Conservation (phyloP, 352 stramenopile genomes). For the Pythium sp. region DNA sequence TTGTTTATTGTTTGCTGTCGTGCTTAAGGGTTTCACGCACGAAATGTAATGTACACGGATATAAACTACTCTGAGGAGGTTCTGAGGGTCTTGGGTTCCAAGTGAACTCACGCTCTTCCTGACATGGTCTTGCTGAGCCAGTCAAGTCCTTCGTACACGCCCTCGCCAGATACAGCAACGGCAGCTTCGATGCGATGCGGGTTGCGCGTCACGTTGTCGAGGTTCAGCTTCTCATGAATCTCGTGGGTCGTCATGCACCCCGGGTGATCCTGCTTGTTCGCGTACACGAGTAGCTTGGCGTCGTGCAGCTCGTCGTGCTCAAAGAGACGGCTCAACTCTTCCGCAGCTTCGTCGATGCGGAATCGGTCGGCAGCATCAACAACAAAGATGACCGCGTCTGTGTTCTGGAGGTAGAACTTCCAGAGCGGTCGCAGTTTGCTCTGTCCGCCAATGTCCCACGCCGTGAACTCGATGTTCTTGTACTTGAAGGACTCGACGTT, state of each 20-base stretch:
- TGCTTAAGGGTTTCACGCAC: no score
- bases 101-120: background rate
- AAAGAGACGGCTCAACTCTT: slow-evolving; percentile 43
- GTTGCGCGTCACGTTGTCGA: slow-evolving; percentile 34
- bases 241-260: slow-evolving; percentile 27
- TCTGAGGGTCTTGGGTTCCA: background rate
- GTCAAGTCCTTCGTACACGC: slow-evolving; percentile 40
- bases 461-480: slow-evolving; percentile 70
- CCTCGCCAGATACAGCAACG: slow-evolving; percentile 31
- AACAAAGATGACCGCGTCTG: slow-evolving; percentile 82
- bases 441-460: slow-evolving; percentile 81
- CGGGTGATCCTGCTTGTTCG: slow-evolving; percentile 46
- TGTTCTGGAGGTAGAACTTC: slow-evolving; percentile 67
- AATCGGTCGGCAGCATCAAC: slow-evolving; percentile 59
- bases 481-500: slow-evolving; percentile 75
- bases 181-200: slow-evolving; percentile 27
- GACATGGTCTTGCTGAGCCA: slow-evolving; percentile 39
- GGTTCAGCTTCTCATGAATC: slow-evolving; percentile 27
- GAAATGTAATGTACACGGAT: background rate
- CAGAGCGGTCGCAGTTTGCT: slow-evolving; percentile 68
- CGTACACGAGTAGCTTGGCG: slow-evolving; percentile 36
- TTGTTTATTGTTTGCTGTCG: no score
- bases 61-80: background rate
- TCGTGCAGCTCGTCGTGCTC: slow-evolving; percentile 33
- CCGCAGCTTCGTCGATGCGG: slow-evolving; percentile 43